Evolutionary conservation across 139 green algal species (phyloP).

Genomic region (Axilococcus clingmanii): DNA sequence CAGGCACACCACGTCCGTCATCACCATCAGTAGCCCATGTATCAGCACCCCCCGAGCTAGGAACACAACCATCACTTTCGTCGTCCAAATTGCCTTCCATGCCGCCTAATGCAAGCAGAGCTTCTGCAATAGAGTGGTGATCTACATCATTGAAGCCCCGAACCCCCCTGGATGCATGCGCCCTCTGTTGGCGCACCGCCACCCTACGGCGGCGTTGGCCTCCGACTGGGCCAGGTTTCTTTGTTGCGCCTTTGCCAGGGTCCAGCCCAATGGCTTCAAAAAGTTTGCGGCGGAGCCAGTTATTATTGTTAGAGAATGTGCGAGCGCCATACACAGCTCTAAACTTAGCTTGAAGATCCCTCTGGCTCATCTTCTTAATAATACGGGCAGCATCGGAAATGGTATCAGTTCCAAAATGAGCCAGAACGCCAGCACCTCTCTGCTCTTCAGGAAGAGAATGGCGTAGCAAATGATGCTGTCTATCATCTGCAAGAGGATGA

Average conservation of each 20-base stretch:
- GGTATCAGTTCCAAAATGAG: constrained; percentile 12
- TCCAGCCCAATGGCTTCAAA: constrained; percentile 29
- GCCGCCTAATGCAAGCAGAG: constrained; percentile 19
- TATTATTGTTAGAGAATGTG: constrained; percentile 36
- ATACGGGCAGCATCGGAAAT: constrained; percentile 19
- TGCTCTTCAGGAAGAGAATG: constrained; percentile 14
- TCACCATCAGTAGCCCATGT: not conserved
- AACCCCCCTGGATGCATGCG: not conserved
- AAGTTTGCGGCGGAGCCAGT: constrained; percentile 33
- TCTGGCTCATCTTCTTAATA: constrained; percentile 33
- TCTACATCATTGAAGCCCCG: constrained; percentile 1
- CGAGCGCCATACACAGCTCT: constrained; percentile 14
- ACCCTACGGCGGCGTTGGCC: constrained; percentile 4
- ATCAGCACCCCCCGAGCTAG: not conserved
- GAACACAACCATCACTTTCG: constrained; percentile 1
- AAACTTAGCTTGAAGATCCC: constrained; percentile 30
- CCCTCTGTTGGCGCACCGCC: not conserved
- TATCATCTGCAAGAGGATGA: not conserved
- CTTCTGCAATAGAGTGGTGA: constrained; percentile 7
- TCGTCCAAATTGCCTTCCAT: not conserved
- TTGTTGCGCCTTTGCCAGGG: constrained; percentile 17
- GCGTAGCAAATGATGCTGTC: constrained; percentile 5
- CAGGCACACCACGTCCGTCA: not conserved
- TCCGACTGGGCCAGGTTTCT: constrained; percentile 10
- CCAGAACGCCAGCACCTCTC: constrained; percentile 10